Percentiles rank a stretch among this genome's conserved stretches.
phyloP scores from a whole-genome alignment of 1,284 basidiomycete species.

The Cystobasidium pallidum region DNA sequence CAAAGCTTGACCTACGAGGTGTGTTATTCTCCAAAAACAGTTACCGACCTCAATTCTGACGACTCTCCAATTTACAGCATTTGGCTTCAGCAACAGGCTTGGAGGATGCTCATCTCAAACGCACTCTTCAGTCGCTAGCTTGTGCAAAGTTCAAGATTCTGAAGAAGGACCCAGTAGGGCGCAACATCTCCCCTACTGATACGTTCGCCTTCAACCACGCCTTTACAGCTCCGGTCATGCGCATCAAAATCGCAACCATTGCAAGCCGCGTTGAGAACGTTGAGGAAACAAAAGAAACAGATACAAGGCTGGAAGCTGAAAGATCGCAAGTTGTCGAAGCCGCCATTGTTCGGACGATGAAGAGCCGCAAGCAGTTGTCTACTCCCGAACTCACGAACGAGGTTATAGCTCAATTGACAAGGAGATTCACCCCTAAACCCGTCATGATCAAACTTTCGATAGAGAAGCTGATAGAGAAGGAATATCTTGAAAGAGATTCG shows the following conservation, averaged over 20 bases:
- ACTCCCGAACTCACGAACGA: slow-evolving; percentile 91
- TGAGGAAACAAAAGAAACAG: slow-evolving; percentile 88
- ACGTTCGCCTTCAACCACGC: slow-evolving; percentile 84
- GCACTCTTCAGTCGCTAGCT: slow-evolving; percentile 91
- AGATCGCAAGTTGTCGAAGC: slow-evolving; percentile 90
- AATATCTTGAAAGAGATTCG: slow-evolving; percentile 54
- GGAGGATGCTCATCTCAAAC: slow-evolving; percentile 75
- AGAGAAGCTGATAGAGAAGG: slow-evolving; percentile 83
- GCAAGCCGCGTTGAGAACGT: slow-evolving; percentile 81
- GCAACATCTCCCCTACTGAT: slow-evolving; percentile 76
- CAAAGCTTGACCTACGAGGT: slow-evolving; percentile 76
- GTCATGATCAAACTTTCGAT: slow-evolving; percentile 89
- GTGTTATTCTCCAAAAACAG: slow-evolving; percentile 43
- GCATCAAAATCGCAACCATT: slow-evolving; percentile 93
- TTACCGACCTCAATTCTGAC: not conserved
- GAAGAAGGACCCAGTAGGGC: slow-evolving; percentile 84
- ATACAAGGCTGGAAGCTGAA: slow-evolving; percentile 89
- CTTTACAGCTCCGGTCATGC: slow-evolving; percentile 78
- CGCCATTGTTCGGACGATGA: slow-evolving; percentile 97
- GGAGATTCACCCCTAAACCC: slow-evolving; percentile 84
- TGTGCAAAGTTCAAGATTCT: slow-evolving; percentile 96
- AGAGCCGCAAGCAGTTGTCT: slow-evolving; percentile 84
- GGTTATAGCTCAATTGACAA: slow-evolving; percentile 80
- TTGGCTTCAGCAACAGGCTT: slow-evolving; percentile 69
- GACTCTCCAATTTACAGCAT: slow-evolving; percentile 56